These are phyloP conservation scores for Euphrasia arctica DNA, from an alignment of 305 asterid species.

Conservation along the genomic window DNA sequence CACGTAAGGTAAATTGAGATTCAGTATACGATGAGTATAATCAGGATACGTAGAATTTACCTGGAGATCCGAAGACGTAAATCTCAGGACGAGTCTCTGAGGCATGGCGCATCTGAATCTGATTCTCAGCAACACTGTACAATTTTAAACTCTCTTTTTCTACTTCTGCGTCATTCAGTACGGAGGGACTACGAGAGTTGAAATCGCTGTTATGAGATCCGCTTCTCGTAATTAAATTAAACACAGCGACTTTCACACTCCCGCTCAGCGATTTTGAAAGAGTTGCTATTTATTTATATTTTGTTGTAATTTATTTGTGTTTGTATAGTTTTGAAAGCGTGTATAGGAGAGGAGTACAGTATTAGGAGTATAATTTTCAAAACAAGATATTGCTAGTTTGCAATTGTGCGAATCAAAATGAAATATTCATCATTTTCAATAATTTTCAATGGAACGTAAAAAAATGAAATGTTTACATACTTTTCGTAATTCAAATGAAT, in stretches of 20 bases:
- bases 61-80: conserved; percentile 39
- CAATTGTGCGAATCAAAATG: no score
- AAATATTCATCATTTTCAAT: no score
- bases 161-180: conserved; percentile 27
- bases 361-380: no score
- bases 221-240: not conserved
- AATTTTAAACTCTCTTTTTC: not conserved
- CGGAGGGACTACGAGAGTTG: conserved; percentile 22
- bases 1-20: conserved; percentile 1
- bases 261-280: not conserved
- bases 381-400: no score
- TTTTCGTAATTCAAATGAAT: no score
- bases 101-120: conserved; percentile 47
- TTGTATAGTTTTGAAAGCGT: no score
- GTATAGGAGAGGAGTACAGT: no score
- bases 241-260: conserved; percentile 23
- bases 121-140: conserved; percentile 33
- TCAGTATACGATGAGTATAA: not conserved
- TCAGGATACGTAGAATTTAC: conserved; percentile 16
- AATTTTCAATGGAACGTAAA: no score
- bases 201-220: conserved; percentile 14
- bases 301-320: no score
- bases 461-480: no score
- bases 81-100: conserved; percentile 32
- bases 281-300: no score